Base-by-base conservation (phyloP, 805 yeast species). In the Barnettozyma wickerhamii region DNA sequence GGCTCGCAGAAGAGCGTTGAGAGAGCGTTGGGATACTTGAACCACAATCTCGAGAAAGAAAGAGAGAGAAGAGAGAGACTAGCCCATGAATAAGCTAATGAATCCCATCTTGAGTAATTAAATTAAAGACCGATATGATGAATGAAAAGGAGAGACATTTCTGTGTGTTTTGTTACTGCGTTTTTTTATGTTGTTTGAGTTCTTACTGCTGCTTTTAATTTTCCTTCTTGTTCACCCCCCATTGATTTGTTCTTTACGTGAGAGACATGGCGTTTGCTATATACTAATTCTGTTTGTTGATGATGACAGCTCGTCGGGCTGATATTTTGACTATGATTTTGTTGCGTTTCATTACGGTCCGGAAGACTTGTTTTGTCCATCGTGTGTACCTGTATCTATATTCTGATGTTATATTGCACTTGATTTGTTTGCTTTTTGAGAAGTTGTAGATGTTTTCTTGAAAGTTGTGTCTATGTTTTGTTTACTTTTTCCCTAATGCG, bases 31-130 rank as follows among this genome's bases (percentile, higher is more conserved):
- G 64, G 69, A 24, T 71, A 77, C 63, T 63, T 79, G 52, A 66
- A 74, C 47, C 79, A 73, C 53, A 78, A 78, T 47, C 63, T 77
- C 56, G 79, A 76, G 51, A 72, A 77, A 42, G 84, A 77, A 59
- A 74, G 72, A 52, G 71, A 69, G 50, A 74, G 81, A 60, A 66
- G 71, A 49, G 64, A 59, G 37, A 59, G 53, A 30, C 35, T 57
- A 34, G 53, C 53, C 33, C 48, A 40, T 18, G 40, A 41, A 24
- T 41, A 36, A 38, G 15, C 19, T 19, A 10, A 26, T 26, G 13
- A 21, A 13, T 21, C n/a, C n/a, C n/a, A n/a, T n/a, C n/a, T n/a
- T n/a, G n/a, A n/a, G n/a, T n/a, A n/a, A n/a, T n/a, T n/a, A n/a
- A n/a, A 24, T 12, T 31, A 23, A 33, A 19, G 12, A 28, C 6